Evolutionary conservation across 169 alveolate species (phyloP).

Genomic region (Cryptosporidium xiaoi): DNA sequence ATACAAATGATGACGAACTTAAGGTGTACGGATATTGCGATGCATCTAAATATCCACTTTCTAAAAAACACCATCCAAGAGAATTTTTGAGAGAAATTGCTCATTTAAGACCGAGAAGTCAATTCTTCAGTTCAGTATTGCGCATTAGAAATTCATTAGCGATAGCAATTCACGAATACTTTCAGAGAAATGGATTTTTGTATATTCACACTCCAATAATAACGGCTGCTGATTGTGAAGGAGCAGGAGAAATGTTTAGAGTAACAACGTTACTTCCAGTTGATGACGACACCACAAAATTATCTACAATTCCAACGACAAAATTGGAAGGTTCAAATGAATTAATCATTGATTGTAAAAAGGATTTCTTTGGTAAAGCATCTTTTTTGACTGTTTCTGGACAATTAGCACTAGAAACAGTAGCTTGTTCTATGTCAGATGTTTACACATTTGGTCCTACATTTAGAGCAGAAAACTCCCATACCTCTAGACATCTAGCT

Average conservation of each 20-base stretch:
- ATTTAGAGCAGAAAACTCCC: slow-evolving; percentile 99
- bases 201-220: slow-evolving; percentile 98
- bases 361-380: slow-evolving; percentile 96
- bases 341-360: slow-evolving; percentile 85
- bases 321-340: slow-evolving; percentile 73
- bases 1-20: slow-evolving; percentile 75
- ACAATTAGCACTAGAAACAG: slow-evolving; percentile 94
- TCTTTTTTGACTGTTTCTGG: slow-evolving; percentile 98
- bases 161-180: slow-evolving; percentile 95
- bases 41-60: slow-evolving; percentile 93
- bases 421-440: slow-evolving; percentile 94
- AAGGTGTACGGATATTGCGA: slow-evolving; percentile 88
- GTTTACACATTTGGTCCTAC: slow-evolving; percentile 99
- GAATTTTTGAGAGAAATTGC: slow-evolving; percentile 96
- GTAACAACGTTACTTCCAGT: slow-evolving; percentile 91
- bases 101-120: slow-evolving; percentile 97
- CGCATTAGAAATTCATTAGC: slow-evolving; percentile 94
- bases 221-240: slow-evolving; percentile 99
- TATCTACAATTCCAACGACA: slow-evolving; percentile 5
- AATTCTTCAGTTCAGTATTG: slow-evolving; percentile 93
- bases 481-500: slow-evolving; percentile 96
- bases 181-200: slow-evolving; percentile 93
- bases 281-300: background rate
- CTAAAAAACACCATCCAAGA: slow-evolving; percentile 92
- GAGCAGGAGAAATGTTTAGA: slow-evolving; percentile 99